phyloP scores from a whole-genome alignment of 2,329 filamentous ascomycete genomes.

The Stemphylium beticola region DNA sequence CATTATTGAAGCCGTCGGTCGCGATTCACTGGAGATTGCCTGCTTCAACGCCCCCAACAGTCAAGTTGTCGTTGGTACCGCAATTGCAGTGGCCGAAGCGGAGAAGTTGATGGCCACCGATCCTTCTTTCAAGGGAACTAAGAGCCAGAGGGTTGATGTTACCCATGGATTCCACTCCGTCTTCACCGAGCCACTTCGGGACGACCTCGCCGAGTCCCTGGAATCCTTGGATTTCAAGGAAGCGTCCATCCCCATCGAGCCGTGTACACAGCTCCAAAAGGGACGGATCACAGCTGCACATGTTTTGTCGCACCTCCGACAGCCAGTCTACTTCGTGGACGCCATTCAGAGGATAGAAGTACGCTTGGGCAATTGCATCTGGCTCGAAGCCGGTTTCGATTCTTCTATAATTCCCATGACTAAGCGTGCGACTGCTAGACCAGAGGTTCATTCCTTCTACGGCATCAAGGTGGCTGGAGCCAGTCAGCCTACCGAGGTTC shows the following conservation, averaged over 20 bases:
- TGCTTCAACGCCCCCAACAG: conserved; percentile 50
- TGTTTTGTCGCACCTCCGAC: conserved; percentile 48
- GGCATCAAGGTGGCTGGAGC: conserved; percentile 9
- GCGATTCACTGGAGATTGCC: conserved; percentile 46
- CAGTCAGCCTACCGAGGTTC: conserved; percentile 11
- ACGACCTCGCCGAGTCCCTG: conserved; percentile 12
- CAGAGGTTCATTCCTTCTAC: conserved; percentile 8
- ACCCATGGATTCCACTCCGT: conserved; percentile 41
- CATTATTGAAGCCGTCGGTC: conserved; percentile 3
- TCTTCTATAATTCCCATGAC: conserved; percentile 40
- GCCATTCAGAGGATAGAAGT: conserved; percentile 51
- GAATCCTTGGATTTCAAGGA: conserved; percentile 2
- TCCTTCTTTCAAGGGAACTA: conserved; percentile 2
- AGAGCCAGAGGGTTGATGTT: conserved; percentile 32
- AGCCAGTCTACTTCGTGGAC: conserved; percentile 55
- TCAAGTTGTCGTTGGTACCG: conserved; percentile 49
- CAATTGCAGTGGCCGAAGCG: conserved; percentile 19
- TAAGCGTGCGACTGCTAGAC: conserved; percentile 26
- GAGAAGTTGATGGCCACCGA: conserved; percentile 15
- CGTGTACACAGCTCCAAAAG: conserved; percentile 1
- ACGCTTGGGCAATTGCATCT: conserved; percentile 25
- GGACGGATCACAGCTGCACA: not conserved
- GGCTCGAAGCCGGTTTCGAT: conserved; percentile 31
- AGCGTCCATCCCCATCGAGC: conserved; percentile 10
- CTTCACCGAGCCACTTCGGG: conserved; percentile 37